Base-by-base conservation (phyloP, 495 filamentous ascomycete species). In the Entonaema liquescens region DNA sequence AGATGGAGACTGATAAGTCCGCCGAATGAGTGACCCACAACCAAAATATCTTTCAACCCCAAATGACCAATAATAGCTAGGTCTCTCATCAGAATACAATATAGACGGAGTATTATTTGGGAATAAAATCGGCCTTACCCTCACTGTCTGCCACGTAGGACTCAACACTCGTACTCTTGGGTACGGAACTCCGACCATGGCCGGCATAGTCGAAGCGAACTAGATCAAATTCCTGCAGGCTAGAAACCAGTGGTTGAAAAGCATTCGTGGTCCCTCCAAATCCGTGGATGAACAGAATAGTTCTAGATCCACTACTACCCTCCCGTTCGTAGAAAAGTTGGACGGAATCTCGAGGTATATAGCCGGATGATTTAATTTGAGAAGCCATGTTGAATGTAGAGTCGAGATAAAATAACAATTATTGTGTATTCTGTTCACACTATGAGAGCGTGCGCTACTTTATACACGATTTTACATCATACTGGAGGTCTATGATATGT, bases 251-350 rank as follows among this genome's bases (percentile, higher is more conserved):
- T n/a, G 60, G 31, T 17, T 63, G 49, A n/a, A 28, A 63, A 8
- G 60, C 25, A 15, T 63, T 63, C 33, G 60, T 63, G 19, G 49
- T 63, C 5, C 60, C 60, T 11, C 60, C 60, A 25, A 63, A 26
- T 5, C 49, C 60, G 13, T 63, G 60, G 2, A 63, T 8, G 60
- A 63, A 63, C 3, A 63, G 25, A 29, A 63, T 55, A 29, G 49
- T 63, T n/a, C 33, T 53, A 13, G 60, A 54, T 1, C 17, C 49
- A 1, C 15, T 42, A n/a, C 38, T 42, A 12, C 60, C 60, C n/a
- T 63, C 60, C 13, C 60, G 36, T 26, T 63, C 60, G 35, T 63
- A 63, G 33, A 63, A 63, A 54, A 63, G 60, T 28, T 63, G 35
- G 28, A 63, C 49, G 15, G 60, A 55, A 19, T 40, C 60, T 4